Evolutionary conservation across 768 basidiomycete species (phyloP), one percentile per base, ranked within the genome.

Genomic region (Lactarius vividus): DNA sequence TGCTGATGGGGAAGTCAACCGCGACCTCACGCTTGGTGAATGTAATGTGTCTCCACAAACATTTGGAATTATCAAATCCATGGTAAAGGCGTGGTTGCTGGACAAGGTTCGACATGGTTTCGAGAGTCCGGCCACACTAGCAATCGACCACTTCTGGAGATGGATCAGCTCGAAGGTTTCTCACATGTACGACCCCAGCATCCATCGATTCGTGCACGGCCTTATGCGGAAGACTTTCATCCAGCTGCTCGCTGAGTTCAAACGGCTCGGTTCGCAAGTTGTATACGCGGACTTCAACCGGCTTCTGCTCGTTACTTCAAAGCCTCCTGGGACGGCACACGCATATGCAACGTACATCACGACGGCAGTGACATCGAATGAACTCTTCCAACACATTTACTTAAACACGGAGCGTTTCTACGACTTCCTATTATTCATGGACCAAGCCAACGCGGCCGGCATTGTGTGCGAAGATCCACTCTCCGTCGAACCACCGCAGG

Each of bases 151-250:
- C 76, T 98, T 98, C 79, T 98, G 96, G 94, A 83, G 97, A 52
- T 99, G 97, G 97, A 84, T 97, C 69, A 91, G 88, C 74, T 94
- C 94, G 2, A 86, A 84, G 53, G 82, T 87, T 6, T 91, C 95
- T 20, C 83, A 88, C 64, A 86, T 98, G 80, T 96, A 94, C 74
- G 97, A 99, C 73, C 88, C 94, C 1, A 89, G 92, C 65, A 82
- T 99, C 7, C 94, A 98, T 73, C 87, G 91, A 0, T 99, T 99
- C 76, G 80, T 98, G 10, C 90, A 96, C 71, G 92, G 94, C 16
- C 84, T 98, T 56, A 99, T 99, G 97, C 87, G 92, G 66, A 98
- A 99, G 80, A 95, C 92, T 0, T 98, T 98, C 78, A 91, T 97
- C 63, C 97, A 98, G 77, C 82, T 99, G 69, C 83, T 98, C 26